These are phyloP conservation scores for Graphium sp. DNA, from an alignment of 2,329 filamentous ascomycete species.

Conservation along the genomic window DNA sequence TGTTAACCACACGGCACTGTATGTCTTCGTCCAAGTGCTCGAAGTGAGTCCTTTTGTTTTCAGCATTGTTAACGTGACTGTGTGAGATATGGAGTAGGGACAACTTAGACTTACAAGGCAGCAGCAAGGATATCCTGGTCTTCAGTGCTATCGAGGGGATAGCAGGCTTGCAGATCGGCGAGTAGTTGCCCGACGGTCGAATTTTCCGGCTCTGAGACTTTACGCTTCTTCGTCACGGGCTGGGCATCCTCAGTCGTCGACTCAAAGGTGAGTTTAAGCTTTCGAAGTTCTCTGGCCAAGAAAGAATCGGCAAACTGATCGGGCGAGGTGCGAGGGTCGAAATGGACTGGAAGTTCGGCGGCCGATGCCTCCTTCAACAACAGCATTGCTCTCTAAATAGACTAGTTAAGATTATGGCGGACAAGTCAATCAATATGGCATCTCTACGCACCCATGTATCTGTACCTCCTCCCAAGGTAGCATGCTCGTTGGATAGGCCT, in stretches of 20 bases:
- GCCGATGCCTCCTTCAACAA: conserved; percentile 11
- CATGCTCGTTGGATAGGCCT: conserved; percentile 13
- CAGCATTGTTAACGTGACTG: too few relatives aligned
- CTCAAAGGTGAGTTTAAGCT: conserved; percentile 12
- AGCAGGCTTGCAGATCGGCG: too few relatives aligned
- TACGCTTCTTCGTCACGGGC: conserved; percentile 13
- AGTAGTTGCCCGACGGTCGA: conserved; percentile 4
- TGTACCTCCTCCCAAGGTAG: conserved; percentile 12
- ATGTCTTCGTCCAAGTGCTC: conserved; percentile 25
- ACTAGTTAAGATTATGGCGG: conserved; percentile 1
- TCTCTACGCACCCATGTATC: conserved; percentile 11
- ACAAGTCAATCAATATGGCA: too few relatives aligned
- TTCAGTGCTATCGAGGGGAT: too few relatives aligned
- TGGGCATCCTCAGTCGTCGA: conserved; percentile 8
- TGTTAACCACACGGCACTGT: conserved; percentile 33
- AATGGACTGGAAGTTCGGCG: conserved; percentile 7
- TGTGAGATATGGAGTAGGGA: too few relatives aligned
- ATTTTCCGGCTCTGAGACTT: conserved; percentile 7
- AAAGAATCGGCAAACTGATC: too few relatives aligned
- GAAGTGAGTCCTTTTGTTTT: too few relatives aligned
- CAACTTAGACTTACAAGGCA: too few relatives aligned
- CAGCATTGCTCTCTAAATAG: conserved; percentile 11
- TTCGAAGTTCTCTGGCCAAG: conserved; percentile 7
- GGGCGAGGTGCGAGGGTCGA: conserved; percentile 1
- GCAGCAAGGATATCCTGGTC: too few relatives aligned